A percentile compares a stretch with the other conserved stretches of the same genome.
phyloP scores from a whole-genome alignment of 441 rosid species.

The Isatis lusitanica region DNA sequence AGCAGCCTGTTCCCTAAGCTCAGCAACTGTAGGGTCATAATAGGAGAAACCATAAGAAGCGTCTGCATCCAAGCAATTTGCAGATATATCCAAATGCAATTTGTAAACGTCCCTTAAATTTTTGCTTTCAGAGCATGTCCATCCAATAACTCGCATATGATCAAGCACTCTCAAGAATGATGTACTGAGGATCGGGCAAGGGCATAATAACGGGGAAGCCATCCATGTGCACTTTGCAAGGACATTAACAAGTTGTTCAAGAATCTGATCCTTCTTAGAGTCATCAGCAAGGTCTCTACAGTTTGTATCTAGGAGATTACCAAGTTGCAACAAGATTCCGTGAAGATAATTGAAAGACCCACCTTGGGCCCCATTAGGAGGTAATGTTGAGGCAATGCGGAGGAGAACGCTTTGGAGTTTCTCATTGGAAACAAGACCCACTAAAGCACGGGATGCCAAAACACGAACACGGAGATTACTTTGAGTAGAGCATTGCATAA shows the following conservation, averaged over 20 bases:
- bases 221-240: constrained; percentile 69
- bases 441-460: constrained; percentile 92
- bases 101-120: constrained; percentile 44
- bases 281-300: constrained; percentile 79
- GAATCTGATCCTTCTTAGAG: constrained; percentile 77
- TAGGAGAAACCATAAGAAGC: constrained; percentile 56
- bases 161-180: constrained; percentile 72
- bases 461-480: constrained; percentile 82
- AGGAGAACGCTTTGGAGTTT: constrained; percentile 64
- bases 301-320: constrained; percentile 77
- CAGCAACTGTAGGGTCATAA: constrained; percentile 80
- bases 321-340: constrained; percentile 82
- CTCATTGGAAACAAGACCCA: constrained; percentile 94
- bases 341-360: constrained; percentile 73
- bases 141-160: constrained; percentile 77
- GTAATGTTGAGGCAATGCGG: constrained; percentile 74
- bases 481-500: constrained; percentile 90
- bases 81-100: constrained; percentile 67
- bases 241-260: constrained; percentile 58
- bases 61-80: constrained; percentile 64
- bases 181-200: constrained; percentile 80
- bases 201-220: constrained; percentile 66
- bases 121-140: constrained; percentile 46
- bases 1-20: constrained; percentile 84
- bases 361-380: constrained; percentile 39